phyloP scores from a whole-genome alignment of 1,284 basidiomycete genomes.

The Mycena citricolor region DNA sequence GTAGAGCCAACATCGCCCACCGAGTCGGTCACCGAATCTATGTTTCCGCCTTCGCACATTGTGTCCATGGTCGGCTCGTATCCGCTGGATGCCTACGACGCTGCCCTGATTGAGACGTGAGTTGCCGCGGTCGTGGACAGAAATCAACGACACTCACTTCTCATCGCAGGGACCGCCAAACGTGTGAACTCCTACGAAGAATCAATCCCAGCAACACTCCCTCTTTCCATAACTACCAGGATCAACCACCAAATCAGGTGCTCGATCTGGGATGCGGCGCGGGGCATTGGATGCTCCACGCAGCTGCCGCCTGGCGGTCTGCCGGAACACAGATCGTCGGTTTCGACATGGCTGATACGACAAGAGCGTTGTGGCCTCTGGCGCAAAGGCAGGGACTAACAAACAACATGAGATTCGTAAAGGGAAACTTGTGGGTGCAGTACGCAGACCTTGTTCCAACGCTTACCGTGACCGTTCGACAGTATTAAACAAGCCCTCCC shows the following conservation, averaged over 20 bases:
- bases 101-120: conserved; percentile 17
- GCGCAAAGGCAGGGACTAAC: conserved; percentile 29
- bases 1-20: too few species aligned
- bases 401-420: conserved; percentile 54
- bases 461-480: conserved; percentile 15
- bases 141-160: too few species aligned
- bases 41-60: conserved; percentile 9
- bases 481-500: conserved; percentile 58
- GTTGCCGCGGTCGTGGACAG: conserved; percentile 10
- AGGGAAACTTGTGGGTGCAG: conserved; percentile 65
- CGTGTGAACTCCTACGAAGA: conserved; percentile 50
- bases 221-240: conserved; percentile 58
- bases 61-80: conserved; percentile 16
- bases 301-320: conserved; percentile 58
- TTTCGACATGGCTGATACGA: conserved; percentile 54
- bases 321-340: conserved; percentile 53
- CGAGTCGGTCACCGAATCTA: too few species aligned
- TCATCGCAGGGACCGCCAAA: conserved; percentile 56
- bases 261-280: conserved; percentile 73
- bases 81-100: conserved; percentile 21
- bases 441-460: conserved; percentile 5
- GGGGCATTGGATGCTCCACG: conserved; percentile 63
- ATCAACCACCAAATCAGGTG: conserved; percentile 49
- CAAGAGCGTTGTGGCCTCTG: conserved; percentile 36
- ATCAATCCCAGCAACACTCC: conserved; percentile 52